phyloP scores from a whole-genome alignment of 768 basidiomycete species.

The Hydnomerulius pinastri region DNA sequence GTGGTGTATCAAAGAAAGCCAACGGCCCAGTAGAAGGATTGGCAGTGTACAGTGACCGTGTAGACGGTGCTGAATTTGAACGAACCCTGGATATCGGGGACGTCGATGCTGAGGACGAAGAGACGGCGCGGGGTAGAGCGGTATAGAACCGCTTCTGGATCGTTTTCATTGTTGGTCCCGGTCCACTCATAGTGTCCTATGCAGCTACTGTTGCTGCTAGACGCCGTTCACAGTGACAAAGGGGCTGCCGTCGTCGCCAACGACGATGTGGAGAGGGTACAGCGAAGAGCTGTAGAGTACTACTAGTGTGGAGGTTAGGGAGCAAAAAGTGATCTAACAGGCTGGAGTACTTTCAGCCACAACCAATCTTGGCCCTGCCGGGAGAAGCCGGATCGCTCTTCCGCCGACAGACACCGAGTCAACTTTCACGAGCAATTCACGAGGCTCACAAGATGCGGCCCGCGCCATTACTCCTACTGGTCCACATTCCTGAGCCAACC shows the following conservation, averaged over 20 bases:
- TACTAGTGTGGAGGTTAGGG: not conserved
- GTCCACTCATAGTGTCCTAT: conserved; percentile 33
- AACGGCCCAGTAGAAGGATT: conserved; percentile 31
- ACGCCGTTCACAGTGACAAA: not conserved
- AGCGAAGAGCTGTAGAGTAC: not conserved
- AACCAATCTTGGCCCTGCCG: conserved; percentile 2
- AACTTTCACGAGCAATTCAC: not conserved
- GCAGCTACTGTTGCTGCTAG: not conserved
- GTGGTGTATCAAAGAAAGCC: conserved; percentile 43
- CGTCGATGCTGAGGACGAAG: conserved; percentile 29
- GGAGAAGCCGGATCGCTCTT: conserved; percentile 19
- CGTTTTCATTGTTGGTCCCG: conserved; percentile 47
- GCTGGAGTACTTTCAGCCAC: not conserved
- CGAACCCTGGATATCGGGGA: conserved; percentile 40
- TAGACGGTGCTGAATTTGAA: conserved; percentile 43
- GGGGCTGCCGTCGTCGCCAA: conserved; percentile 14
- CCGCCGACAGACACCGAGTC: not conserved
- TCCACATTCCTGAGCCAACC: not conserved
- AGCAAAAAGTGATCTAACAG: not conserved
- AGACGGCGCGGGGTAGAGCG: conserved; percentile 39
- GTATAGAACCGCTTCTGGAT: conserved; percentile 54
- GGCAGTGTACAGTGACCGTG: conserved; percentile 46
- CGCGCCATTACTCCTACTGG: not conserved
- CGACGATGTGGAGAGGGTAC: conserved; percentile 4
- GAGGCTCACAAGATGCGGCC: not conserved